Conservation (phyloP, 257 asterid genomes). For the Echium plantagineum region DNA sequence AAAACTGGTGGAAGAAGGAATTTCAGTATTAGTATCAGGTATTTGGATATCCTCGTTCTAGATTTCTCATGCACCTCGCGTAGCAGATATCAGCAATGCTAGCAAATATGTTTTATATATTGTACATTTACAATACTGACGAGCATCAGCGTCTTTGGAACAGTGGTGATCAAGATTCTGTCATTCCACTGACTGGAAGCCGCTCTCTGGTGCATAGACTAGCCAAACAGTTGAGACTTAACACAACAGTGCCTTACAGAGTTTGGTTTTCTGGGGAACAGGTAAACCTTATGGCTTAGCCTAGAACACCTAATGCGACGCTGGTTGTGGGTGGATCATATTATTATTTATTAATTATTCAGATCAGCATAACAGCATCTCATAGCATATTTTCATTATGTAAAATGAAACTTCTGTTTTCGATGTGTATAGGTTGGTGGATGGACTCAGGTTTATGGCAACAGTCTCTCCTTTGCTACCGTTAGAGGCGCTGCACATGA, state of each 20-base stretch:
- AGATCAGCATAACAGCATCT: background rate
- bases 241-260: slow-evolving; percentile 46
- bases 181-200: slow-evolving; percentile 58
- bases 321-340: too few relatives aligned
- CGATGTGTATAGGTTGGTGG: slow-evolving; percentile 46
- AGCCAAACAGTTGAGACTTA: slow-evolving; percentile 35
- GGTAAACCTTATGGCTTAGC: slow-evolving; percentile 21
- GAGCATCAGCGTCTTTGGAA: slow-evolving; percentile 2
- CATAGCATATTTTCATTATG: too few relatives aligned
- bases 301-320: background rate
- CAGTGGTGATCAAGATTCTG: slow-evolving; percentile 82
- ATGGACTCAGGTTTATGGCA: slow-evolving; percentile 59
- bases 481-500: slow-evolving; percentile 75
- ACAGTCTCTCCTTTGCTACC: slow-evolving; percentile 56
- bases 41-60: background rate
- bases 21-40: slow-evolving; percentile 59
- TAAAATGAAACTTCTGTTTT: background rate
- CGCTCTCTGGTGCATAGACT: slow-evolving; percentile 34
- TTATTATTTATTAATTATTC: too few relatives aligned
- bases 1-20: slow-evolving; percentile 38
- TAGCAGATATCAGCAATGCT: background rate
- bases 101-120: too few relatives aligned
- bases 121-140: background rate
- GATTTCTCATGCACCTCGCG: background rate
- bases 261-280: slow-evolving; percentile 59